Percentiles rank a stretch among this genome's conserved stretches.
Conservation (phyloP, 306 rosid species). For the Cucumis sativus region Cucumber_9930_V3 NC_026658.2:11228001-11228500, state of each 20-base stretch:
- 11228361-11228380: not conserved
- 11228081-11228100: constrained; percentile 60
- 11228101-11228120: not conserved
- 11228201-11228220: constrained; percentile 87
- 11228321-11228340: not conserved
- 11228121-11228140: not conserved
- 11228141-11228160: not conserved
- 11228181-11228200: constrained; percentile 85
- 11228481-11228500: not conserved
- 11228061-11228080: constrained; percentile 51
- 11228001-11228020: constrained; percentile 47
- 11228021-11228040: constrained; percentile 63
- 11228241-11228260: not conserved
- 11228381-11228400: not conserved
- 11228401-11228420: not conserved
- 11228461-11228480: not conserved
- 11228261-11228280: not conserved
- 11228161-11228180: constrained; percentile 30
- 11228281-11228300: not conserved
- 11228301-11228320: no score
- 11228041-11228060: constrained; percentile 47
- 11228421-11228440: not conserved
- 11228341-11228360: not conserved
- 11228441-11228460: not conserved
- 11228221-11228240: constrained; percentile 94